These are phyloP conservation scores for Pleodorina starrii DNA, from an alignment of 139 green algal genomes.

Conservation along the genomic window DNA sequence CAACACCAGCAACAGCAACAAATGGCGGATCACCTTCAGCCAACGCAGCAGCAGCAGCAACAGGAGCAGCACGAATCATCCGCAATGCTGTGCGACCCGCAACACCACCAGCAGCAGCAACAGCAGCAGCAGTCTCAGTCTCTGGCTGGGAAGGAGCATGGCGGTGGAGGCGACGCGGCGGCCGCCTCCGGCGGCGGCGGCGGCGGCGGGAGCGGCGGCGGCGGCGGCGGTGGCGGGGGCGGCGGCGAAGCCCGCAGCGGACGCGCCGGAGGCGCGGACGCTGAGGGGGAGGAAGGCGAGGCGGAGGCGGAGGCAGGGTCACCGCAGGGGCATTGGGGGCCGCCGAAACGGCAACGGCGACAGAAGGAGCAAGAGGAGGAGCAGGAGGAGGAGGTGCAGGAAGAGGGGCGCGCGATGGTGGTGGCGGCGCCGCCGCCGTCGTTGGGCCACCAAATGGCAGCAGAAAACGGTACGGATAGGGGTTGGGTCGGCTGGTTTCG, in stretches of 20 bases:
- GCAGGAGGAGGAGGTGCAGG: background rate
- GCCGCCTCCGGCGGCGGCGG: background rate
- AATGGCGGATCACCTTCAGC: background rate
- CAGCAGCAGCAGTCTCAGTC: background rate
- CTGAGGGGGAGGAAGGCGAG: background rate
- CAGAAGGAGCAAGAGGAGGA: background rate
- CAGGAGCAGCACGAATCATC: background rate
- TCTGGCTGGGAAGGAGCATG: background rate
- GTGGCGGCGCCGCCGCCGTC: too few species aligned
- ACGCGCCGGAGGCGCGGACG: background rate
- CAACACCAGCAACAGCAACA: background rate
- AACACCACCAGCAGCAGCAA: background rate
- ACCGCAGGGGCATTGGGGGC: background rate
- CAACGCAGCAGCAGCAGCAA: background rate
- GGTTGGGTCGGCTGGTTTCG: too few species aligned
- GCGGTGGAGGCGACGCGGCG: background rate
- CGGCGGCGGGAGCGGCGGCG: background rate
- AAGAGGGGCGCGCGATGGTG: background rate
- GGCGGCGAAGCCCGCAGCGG: background rate
- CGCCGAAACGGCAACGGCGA: background rate
- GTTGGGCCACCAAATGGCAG: too few species aligned
- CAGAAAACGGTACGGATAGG: too few species aligned
- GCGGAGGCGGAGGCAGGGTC: background rate
- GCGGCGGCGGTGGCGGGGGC: background rate
- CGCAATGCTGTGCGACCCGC: background rate